phyloP scores from a whole-genome alignment of 768 basidiomycete species.

The Suillus spraguei region DNA sequence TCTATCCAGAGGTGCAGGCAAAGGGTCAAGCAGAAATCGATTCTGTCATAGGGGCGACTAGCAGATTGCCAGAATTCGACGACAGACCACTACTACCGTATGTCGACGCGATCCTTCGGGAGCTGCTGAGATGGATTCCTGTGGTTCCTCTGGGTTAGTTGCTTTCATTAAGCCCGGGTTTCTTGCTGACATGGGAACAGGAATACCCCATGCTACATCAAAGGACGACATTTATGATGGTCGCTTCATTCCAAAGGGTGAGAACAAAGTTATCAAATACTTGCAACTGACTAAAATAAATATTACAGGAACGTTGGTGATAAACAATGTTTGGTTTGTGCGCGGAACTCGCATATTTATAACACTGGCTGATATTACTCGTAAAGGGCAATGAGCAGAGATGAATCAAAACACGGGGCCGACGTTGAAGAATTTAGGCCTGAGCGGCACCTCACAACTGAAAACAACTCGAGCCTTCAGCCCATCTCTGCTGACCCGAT shows the following conservation, averaged over 20 bases:
- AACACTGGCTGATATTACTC: not conserved
- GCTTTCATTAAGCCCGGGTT: not conserved
- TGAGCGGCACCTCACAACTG: conserved; percentile 25
- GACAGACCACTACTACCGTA: conserved; percentile 39
- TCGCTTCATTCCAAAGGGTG: conserved; percentile 46
- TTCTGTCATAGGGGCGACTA: conserved; percentile 22
- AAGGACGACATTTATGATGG: conserved; percentile 30
- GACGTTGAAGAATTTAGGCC: conserved; percentile 30
- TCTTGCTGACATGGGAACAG: conserved; percentile 12
- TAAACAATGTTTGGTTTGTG: conserved; percentile 39
- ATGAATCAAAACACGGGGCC: conserved; percentile 17
- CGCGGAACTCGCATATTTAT: not conserved
- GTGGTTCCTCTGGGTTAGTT: conserved; percentile 26
- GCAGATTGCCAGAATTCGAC: conserved; percentile 27
- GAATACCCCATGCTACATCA: conserved; percentile 27
- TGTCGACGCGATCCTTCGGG: conserved; percentile 42
- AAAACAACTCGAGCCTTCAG: not conserved
- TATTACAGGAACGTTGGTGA: conserved; percentile 28
- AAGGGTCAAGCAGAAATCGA: conserved; percentile 32
- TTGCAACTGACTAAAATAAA: not conserved
- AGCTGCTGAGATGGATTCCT: conserved; percentile 33
- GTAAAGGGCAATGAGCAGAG: conserved; percentile 27
- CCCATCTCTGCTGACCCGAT: conserved; percentile 22
- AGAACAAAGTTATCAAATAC: not conserved
- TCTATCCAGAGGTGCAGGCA: conserved; percentile 29